Evolutionary conservation across 768 basidiomycete species (phyloP).

Genomic region (Termitomyces sp.): DNA sequence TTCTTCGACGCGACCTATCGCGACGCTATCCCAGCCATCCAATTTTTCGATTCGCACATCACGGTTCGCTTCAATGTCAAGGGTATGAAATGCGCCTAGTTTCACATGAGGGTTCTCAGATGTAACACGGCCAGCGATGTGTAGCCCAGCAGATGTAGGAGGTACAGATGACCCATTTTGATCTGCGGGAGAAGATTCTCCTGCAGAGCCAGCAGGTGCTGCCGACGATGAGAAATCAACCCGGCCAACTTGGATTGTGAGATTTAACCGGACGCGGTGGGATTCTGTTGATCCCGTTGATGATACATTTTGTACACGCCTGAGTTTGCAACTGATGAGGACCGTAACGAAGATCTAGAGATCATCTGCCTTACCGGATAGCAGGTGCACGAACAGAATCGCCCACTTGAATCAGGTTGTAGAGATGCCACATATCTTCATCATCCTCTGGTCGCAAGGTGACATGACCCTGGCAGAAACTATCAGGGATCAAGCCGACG

Average conservation of each 20-base stretch:
- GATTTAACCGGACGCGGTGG: conserved; percentile 75
- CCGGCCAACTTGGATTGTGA: conserved; percentile 76
- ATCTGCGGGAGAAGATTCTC: conserved; percentile 30
- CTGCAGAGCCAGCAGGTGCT: conserved; percentile 39
- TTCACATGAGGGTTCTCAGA: conserved; percentile 87
- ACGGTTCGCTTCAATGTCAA: conserved; percentile 88
- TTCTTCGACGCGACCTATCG: conserved; percentile 76
- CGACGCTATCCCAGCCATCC: conserved; percentile 91
- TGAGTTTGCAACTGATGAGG: conserved; percentile 19
- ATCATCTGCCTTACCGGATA: conserved; percentile 51
- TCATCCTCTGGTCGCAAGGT: conserved; percentile 95
- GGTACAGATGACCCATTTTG: conserved; percentile 28
- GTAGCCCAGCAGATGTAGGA: conserved; percentile 53
- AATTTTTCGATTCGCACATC: conserved; percentile 85
- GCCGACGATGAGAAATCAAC: conserved; percentile 78
- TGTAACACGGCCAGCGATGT: conserved; percentile 82
- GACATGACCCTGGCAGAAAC: conserved; percentile 70
- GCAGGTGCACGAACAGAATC: conserved; percentile 85
- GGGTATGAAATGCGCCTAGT: conserved; percentile 90
- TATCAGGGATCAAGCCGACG: conserved; percentile 26
- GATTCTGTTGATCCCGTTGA: conserved; percentile 94
- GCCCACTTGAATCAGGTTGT: conserved; percentile 90
- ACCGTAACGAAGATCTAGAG: background rate
- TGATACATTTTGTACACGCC: conserved; percentile 85
- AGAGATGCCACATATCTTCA: conserved; percentile 99